Conservation (phyloP, 2,329 filamentous ascomycete genomes). For the Cladosporium sp. region DNA sequence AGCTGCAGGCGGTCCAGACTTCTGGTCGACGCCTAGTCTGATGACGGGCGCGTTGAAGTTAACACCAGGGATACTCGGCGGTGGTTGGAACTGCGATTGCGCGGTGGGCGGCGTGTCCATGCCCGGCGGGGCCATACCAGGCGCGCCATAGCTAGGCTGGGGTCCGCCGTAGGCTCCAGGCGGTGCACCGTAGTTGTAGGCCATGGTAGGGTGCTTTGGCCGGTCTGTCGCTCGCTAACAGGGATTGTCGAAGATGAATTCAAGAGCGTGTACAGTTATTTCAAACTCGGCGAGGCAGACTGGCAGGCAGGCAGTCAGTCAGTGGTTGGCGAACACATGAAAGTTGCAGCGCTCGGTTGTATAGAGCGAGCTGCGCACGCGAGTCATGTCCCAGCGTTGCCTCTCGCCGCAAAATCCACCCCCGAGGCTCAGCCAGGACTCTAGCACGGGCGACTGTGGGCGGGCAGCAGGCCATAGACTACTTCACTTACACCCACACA, state of each 20-base stretch:
- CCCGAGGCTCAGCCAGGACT: not conserved
- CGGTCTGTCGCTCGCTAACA: too few species aligned
- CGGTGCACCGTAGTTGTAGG: conserved; percentile 33
- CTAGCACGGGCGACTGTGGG: not conserved
- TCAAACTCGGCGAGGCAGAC: too few species aligned
- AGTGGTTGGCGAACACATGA: not conserved
- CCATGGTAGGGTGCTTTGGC: conserved; percentile 21
- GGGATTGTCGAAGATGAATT: too few species aligned
- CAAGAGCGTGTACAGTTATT: too few species aligned
- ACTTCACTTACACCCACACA: not conserved
- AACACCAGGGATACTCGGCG: conserved; percentile 83
- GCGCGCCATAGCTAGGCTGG: conserved; percentile 64
- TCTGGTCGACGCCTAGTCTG: conserved; percentile 71
- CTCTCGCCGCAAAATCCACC: conserved; percentile 14
- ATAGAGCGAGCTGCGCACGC: not conserved
- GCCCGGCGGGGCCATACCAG: conserved; percentile 74
- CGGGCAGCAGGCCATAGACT: not conserved
- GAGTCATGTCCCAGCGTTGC: conserved; percentile 1
- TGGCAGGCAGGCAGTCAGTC: too few species aligned
- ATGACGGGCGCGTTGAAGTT: conserved; percentile 98
- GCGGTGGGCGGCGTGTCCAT: conserved; percentile 74
- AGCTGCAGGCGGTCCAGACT: conserved; percentile 17
- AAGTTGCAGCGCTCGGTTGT: conserved; percentile 1
- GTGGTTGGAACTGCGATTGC: conserved; percentile 74
- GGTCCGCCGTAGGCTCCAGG: conserved; percentile 61